Conservation (phyloP, 768 basidiomycete genomes). For the Steccherinum ochraceum region DNA sequence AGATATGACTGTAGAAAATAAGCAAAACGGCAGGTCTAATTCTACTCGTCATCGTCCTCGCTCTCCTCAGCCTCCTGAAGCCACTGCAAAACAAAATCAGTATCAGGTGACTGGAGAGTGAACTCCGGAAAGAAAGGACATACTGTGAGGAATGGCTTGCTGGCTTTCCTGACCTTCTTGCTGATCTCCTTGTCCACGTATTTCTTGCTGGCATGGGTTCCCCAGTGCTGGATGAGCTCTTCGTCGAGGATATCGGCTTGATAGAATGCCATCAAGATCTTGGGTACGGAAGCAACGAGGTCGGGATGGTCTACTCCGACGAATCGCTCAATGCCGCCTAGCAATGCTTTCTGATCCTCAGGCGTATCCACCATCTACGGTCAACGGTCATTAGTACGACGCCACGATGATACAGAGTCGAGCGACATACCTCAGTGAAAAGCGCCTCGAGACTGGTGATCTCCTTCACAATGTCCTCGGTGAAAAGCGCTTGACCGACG, state of each 20-base stretch:
- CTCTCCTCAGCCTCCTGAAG: conserved; percentile 85
- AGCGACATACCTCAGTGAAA: conserved; percentile 63
- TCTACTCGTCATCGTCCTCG: conserved; percentile 39
- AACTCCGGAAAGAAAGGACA: no score
- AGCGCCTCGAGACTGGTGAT: conserved; percentile 60
- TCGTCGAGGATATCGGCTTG: conserved; percentile 92
- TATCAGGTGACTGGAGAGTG: no score
- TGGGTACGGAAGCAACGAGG: conserved; percentile 67
- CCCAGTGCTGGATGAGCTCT: conserved; percentile 86
- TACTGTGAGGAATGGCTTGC: conserved; percentile 92
- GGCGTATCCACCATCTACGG: conserved; percentile 85
- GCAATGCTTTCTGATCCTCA: conserved; percentile 91
- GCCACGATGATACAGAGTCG: no score
- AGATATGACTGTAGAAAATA: not conserved
- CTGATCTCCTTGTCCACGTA: conserved; percentile 92
- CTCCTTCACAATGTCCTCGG: conserved; percentile 59
- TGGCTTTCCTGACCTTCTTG: conserved; percentile 94
- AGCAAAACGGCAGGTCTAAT: not conserved
- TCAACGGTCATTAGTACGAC: no score
- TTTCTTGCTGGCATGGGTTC: conserved; percentile 94
- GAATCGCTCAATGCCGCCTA: conserved; percentile 89
- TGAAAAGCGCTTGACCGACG: conserved; percentile 80
- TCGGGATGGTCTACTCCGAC: conserved; percentile 73
- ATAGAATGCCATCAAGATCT: conserved; percentile 91
- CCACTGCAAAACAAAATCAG: conserved; percentile 48